Evolutionary conservation across 805 yeast genomes (phyloP).

Genomic region (Kuraishia piskuri): DNA sequence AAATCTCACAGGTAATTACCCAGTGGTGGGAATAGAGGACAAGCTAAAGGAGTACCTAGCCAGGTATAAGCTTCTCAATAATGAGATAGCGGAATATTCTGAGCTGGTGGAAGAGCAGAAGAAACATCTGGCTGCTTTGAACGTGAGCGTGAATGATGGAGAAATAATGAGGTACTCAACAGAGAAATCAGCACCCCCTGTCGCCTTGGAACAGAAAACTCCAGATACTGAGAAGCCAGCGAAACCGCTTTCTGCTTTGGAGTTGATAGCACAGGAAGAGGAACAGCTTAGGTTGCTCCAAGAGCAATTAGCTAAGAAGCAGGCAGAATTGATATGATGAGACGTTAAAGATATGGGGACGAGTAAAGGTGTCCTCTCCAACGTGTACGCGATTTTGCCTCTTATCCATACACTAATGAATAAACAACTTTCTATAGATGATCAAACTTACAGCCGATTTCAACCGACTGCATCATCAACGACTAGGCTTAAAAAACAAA

Average conservation of each 20-base stretch:
- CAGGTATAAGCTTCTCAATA: slow-evolving; percentile 25
- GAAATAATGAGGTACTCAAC: slow-evolving; percentile 2
- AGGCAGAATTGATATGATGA: neutral
- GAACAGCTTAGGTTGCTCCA: slow-evolving; percentile 36
- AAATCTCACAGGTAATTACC: slow-evolving; percentile 24
- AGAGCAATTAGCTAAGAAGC: slow-evolving; percentile 19
- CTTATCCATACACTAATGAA: too few relatives aligned
- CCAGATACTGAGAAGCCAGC: slow-evolving; percentile 9
- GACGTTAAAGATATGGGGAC: neutral
- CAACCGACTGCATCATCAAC: too few relatives aligned
- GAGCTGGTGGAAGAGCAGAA: slow-evolving; percentile 34
- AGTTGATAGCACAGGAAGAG: slow-evolving; percentile 35
- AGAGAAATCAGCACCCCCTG: neutral
- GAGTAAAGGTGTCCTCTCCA: too few relatives aligned
- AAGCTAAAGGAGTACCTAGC: slow-evolving; percentile 16
- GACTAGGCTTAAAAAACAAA: too few relatives aligned
- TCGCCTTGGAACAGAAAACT: neutral
- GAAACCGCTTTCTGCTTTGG: slow-evolving; percentile 18
- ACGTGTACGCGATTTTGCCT: too few relatives aligned
- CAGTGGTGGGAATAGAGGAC: slow-evolving; percentile 27
- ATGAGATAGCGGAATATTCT: slow-evolving; percentile 34
- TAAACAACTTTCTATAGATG: too few relatives aligned
- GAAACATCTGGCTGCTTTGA: slow-evolving; percentile 27
- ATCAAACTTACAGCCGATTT: too few relatives aligned
- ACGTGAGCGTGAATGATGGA: slow-evolving; percentile 19